phyloP scores from a whole-genome alignment of 2,329 filamentous ascomycete genomes.

The Pestalotiopsis sp. region DNA sequence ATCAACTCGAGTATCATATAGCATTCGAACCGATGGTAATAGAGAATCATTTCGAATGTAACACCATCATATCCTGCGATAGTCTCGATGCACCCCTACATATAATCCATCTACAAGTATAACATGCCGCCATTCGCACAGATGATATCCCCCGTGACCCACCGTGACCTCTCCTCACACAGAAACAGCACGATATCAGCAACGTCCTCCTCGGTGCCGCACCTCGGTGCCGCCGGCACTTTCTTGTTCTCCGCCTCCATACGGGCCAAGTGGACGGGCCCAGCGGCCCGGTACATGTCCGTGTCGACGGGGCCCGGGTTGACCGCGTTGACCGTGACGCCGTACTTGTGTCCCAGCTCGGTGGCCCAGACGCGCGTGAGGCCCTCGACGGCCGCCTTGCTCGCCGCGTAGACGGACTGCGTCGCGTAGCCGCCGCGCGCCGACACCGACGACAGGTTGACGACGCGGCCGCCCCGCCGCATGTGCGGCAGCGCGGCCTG shows the following conservation, averaged over 20 bases:
- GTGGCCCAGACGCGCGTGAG: conserved; percentile 25
- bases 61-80: neutral
- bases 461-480: conserved; percentile 26
- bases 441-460: conserved; percentile 27
- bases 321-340: conserved; percentile 27
- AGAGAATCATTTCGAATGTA: too few relatives aligned
- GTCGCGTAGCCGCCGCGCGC: conserved; percentile 25
- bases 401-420: conserved; percentile 26
- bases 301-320: conserved; percentile 25
- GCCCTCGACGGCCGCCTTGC: conserved; percentile 30
- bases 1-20: too few relatives aligned
- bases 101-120: neutral
- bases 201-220: neutral
- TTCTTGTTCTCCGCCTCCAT: neutral
- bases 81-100: neutral
- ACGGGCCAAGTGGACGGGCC: neutral
- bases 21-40: too few relatives aligned
- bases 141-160: neutral
- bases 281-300: conserved; percentile 16
- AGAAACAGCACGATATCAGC: neutral
- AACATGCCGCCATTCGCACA: neutral
- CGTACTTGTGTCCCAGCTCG: conserved; percentile 22
- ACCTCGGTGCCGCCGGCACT: neutral
- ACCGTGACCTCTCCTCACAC: neutral
- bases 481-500: conserved; percentile 25